Evolutionary conservation across 2,329 filamentous ascomycete genomes (phyloP).

Genomic region (Alternaria arbusti): DNA sequence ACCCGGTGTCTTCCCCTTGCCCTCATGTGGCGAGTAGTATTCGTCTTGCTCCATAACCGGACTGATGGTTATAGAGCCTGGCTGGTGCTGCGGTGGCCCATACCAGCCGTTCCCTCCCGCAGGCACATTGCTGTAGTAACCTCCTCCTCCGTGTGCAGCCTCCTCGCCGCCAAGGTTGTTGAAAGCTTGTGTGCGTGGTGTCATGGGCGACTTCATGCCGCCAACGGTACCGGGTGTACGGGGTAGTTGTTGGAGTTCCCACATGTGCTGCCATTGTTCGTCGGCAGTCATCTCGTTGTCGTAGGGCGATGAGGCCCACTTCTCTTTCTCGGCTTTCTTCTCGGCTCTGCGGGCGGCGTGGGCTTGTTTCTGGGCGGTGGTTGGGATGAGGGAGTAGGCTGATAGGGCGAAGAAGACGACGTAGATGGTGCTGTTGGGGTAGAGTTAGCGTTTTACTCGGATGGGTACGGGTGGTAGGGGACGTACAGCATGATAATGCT

Average conservation of each 20-base stretch:
- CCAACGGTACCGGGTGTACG: slow-evolving; percentile 41
- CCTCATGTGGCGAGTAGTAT: slow-evolving; percentile 26
- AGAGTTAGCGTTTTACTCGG: slow-evolving; percentile 2
- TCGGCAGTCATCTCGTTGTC: slow-evolving; percentile 45
- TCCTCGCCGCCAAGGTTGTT: slow-evolving; percentile 31
- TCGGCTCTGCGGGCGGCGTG: slow-evolving; percentile 37
- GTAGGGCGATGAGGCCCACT: slow-evolving; percentile 36
- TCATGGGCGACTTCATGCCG: slow-evolving; percentile 40
- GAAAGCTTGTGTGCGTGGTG: slow-evolving; percentile 46
- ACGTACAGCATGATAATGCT: slow-evolving; percentile 73
- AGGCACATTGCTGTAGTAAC: slow-evolving; percentile 15
- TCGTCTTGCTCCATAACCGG: slow-evolving; percentile 31
- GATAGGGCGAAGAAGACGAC: slow-evolving; percentile 64
- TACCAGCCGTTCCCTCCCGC: slow-evolving; percentile 17
- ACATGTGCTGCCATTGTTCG: slow-evolving; percentile 51
- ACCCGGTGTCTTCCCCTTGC: slow-evolving; percentile 19
- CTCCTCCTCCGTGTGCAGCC: slow-evolving; percentile 8
- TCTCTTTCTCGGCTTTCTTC: slow-evolving; percentile 46
- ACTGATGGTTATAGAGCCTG: slow-evolving; percentile 20
- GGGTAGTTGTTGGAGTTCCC: slow-evolving; percentile 49
- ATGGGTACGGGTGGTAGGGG: not conserved
- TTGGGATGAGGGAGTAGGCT: slow-evolving; percentile 62
- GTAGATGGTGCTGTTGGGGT: slow-evolving; percentile 62
- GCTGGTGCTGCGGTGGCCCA: slow-evolving; percentile 11
- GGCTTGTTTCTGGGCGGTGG: slow-evolving; percentile 31